Evolutionary conservation across 169 alveolate species (phyloP), one percentile per base, ranked within the genome.

Genomic region (Plasmodium reichenowi): DNA sequence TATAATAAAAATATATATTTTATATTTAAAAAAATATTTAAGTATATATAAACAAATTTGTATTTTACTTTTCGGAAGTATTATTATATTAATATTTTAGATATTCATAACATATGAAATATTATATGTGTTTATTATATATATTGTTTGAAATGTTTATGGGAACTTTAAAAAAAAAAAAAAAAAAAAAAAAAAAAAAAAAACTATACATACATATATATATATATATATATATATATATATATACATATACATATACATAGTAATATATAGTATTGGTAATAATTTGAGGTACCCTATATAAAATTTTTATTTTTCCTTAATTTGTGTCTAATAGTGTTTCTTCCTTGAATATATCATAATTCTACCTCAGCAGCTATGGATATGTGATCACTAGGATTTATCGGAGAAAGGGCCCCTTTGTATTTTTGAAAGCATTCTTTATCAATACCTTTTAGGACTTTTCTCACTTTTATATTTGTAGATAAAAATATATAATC

Each of bases 401-500:
- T 17, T 56, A 83, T 68, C 4, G 91, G 91, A 70, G 91, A 70
- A 13, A 83, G 48, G 17, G 59, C 12, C 1, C 91, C 91, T 47
- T 70, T 70, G 45, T 83, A 83, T 48, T 83, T 68, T 15, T 20
- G 20, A 63, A 83, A 83, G 7, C 3, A 2, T 6, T 70, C 15
- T 48, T 83, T 24, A 29, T 70, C 86, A 10, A 83, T 24, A 2
- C 86, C 91, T 29, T 83, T 83, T 72, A 83, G 60, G 56, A 83
- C 38, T 62, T 68, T 56, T 68, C 59, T 83, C 3, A 83, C 85
- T 48, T 83, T 83, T 68, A 83, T 62, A 20, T 56, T 70, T 15
- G 91, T 72, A n/a, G 91, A 83, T 50, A 83, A 59, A 70, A 83
- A 83, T 10, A 83, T 83, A 38, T 83, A 70, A 83, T 83, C 91